Base-by-base conservation (phyloP, 2,329 filamentous ascomycete species). In the Dactylella cylindrospora region DNA sequence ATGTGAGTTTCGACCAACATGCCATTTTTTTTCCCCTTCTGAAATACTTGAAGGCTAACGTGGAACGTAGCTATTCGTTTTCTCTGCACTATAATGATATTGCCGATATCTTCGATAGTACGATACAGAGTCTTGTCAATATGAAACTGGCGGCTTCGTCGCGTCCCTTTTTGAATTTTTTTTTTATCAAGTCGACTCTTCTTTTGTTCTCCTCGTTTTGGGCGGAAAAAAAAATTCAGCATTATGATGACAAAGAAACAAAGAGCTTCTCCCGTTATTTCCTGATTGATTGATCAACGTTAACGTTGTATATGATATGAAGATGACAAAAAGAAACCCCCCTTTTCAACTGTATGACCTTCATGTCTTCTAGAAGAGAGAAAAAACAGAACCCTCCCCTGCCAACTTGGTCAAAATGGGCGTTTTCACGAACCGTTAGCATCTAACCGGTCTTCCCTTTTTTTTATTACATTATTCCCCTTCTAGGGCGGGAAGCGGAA, bases 21-120 rank as follows among this genome's bases (percentile, higher is more conserved):
- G 12, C 15, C 26, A 36, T 2, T 44, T 12, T 22, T 15, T 25
- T 8, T 3, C 3, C 10, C 10, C 15, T n/a, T 29, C 12, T 9
- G 9, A 46, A 25, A 5, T 29, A 31, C 28, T 40, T 31, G 25
- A 9, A 44, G n/a, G n/a, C 45, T 54, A 54, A 47, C 13, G 39
- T 17, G 36, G 8, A 20, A 28, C 55, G 57, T 66, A 88, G 85
- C 77, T 88, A 70, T 88, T 88, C 74, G 85, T 88, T 68, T 88
- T 88, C 74, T 88, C 85, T 66, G 85, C 85, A 71, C 79, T 88
- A 74, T 88, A 81, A 54, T 49, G 31, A 46, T 54, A 31, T 29
- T 26, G 31, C 22, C 29, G 36, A 20, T 22, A 32, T 32, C 12
- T 39, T 45, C 67, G 66, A 53, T 49, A 50, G 25, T 46, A 40